Evolutionary conservation across 345 rosid genomes (phyloP).

Genomic region (Arabis hirsuta): DNA sequence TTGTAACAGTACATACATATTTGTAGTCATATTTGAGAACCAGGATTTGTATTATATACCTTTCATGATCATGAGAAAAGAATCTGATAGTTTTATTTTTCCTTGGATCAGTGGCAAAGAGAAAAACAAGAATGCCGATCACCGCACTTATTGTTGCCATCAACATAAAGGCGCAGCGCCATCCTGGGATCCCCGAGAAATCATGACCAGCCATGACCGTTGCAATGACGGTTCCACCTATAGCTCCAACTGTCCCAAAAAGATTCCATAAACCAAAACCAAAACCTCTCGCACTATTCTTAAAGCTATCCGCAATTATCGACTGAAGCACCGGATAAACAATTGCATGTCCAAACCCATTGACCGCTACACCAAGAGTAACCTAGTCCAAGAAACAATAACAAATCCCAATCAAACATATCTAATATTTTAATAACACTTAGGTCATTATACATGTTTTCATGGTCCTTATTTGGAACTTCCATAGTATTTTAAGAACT

Average conservation of each 20-base stretch:
- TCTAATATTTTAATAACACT: no score
- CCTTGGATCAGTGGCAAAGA: conserved; percentile 65
- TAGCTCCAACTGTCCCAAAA: conserved; percentile 74
- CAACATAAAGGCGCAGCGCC: conserved; percentile 88
- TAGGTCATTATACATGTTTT: no score
- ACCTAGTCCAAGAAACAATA: conserved; percentile 46
- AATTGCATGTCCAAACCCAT: conserved; percentile 87
- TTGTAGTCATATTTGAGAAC: no score
- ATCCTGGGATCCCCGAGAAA: conserved; percentile 65
- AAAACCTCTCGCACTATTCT: conserved; percentile 70
- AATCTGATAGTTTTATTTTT: conserved; percentile 11
- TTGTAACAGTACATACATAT: no score
- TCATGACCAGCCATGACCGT: conserved; percentile 86
- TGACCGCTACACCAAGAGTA: conserved; percentile 80
- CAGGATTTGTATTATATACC: conserved; percentile 9
- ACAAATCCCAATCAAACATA: not conserved
- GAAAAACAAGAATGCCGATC: conserved; percentile 71
- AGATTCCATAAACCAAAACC: conserved; percentile 81
- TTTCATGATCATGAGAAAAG: conserved; percentile 25
- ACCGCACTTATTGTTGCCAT: conserved; percentile 68
- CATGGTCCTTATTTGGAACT: no score
- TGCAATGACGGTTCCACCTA: conserved; percentile 85
- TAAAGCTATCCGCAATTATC: conserved; percentile 86
- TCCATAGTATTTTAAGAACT: no score
- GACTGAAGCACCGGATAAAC: conserved; percentile 95